These are phyloP conservation scores for Thraustochytrium sp. DNA, from an alignment of 352 stramenopile genomes.

Conservation along the genomic window DNA sequence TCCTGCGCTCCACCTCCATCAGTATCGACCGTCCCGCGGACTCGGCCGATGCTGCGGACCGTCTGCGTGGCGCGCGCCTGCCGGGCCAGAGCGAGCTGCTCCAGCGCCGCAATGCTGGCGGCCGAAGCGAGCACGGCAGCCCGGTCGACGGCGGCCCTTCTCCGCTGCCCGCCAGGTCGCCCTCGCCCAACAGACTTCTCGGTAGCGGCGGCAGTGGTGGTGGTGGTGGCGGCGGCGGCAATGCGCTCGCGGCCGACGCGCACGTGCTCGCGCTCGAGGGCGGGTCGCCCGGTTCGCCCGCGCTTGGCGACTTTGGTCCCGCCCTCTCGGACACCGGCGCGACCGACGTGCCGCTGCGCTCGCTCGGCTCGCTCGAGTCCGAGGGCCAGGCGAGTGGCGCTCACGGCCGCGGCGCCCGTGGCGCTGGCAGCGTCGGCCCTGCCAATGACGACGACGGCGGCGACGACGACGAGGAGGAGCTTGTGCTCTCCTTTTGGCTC, in stretches of 20 bases:
- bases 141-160: not conserved
- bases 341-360: too few relatives aligned
- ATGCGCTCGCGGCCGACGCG: too few relatives aligned
- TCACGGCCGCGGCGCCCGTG: not conserved
- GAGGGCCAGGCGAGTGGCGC: too few relatives aligned
- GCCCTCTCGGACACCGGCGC: too few relatives aligned
- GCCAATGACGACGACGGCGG: not conserved
- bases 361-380: too few relatives aligned
- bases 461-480: constrained; percentile 15
- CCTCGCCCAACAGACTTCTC: too few relatives aligned
- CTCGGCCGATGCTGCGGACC: not conserved
- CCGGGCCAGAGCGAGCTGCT: not conserved
- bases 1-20: not conserved
- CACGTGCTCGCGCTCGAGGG: too few relatives aligned
- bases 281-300: too few relatives aligned
- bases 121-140: not conserved
- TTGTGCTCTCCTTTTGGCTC: constrained; percentile 2
- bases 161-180: too few relatives aligned
- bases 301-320: too few relatives aligned
- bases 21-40: not conserved
- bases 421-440: not conserved
- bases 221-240: too few relatives aligned
- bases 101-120: not conserved
- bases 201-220: too few relatives aligned
- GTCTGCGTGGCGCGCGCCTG: not conserved